Evolutionary conservation across 2,329 filamentous ascomycete genomes (phyloP).

Genomic region (Zasmidium angulare): DNA sequence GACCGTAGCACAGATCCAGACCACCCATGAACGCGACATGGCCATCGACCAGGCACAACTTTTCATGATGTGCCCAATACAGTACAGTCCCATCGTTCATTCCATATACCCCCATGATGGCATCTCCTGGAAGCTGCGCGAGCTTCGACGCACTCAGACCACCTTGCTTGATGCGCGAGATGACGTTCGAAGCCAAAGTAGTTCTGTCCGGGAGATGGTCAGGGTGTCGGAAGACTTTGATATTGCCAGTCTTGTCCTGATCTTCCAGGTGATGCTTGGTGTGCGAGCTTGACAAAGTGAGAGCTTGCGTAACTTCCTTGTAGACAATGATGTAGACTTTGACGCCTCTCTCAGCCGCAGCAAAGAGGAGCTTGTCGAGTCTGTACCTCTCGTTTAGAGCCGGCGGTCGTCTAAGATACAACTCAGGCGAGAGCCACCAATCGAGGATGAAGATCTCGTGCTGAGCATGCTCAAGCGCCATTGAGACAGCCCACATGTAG

Average conservation of each 20-base stretch:
- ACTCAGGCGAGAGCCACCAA: constrained; percentile 81
- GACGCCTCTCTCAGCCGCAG: constrained; percentile 80
- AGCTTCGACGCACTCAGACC: constrained; percentile 55
- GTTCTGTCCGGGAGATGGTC: constrained; percentile 78
- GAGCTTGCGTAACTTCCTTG: constrained; percentile 65
- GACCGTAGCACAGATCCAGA: constrained; percentile 79
- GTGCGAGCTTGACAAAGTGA: constrained; percentile 64
- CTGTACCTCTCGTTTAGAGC: constrained; percentile 79
- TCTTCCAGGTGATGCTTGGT: constrained; percentile 75
- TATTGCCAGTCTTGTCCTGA: constrained; percentile 73
- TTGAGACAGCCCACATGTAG: constrained; percentile 82
- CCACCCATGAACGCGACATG: constrained; percentile 85
- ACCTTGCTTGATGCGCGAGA: constrained; percentile 56
- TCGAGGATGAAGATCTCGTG: constrained; percentile 77
- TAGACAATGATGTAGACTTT: constrained; percentile 85
- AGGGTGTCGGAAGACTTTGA: constrained; percentile 80
- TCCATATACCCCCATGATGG: constrained; percentile 77
- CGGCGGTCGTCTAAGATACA: constrained; percentile 82
- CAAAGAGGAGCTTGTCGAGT: constrained; percentile 77
- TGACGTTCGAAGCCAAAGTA: constrained; percentile 60
- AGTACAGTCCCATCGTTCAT: constrained; percentile 77
- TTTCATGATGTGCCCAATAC: constrained; percentile 94
- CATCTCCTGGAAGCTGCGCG: constrained; percentile 68
- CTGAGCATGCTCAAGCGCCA: constrained; percentile 73
- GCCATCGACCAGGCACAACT: constrained; percentile 80